A percentile compares a stretch with the other conserved stretches of the same genome.
phyloP scores from a whole-genome alignment of 2,329 filamentous ascomycete genomes.

The Stenocarpella maydis region DNA sequence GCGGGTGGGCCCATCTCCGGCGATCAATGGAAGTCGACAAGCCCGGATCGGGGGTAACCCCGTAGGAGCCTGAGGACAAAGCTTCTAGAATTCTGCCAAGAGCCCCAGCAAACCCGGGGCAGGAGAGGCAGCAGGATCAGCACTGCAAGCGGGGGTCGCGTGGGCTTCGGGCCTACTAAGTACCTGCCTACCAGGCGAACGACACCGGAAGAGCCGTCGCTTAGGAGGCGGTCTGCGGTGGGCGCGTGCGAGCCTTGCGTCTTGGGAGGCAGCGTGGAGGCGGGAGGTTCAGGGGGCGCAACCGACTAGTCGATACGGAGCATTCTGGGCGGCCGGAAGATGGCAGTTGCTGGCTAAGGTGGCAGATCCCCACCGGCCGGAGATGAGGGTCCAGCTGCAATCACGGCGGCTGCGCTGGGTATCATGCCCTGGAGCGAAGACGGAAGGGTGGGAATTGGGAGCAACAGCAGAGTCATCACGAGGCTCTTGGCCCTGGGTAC shows the following conservation, averaged over 20 bases:
- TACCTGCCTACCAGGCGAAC: neutral
- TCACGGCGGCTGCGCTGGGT: constrained; percentile 26
- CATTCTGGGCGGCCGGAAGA: constrained; percentile 1
- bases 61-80: neutral
- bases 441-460: constrained; percentile 18
- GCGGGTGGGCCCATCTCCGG: constrained; percentile 3
- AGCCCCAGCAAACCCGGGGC: neutral
- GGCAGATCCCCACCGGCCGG: constrained; percentile 32
- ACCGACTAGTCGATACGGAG: constrained; percentile 10
- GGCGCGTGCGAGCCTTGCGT: neutral
- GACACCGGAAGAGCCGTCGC: constrained; percentile 14
- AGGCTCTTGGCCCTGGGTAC: constrained; percentile 16
- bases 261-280: constrained; percentile 16
- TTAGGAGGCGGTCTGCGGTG: constrained; percentile 9
- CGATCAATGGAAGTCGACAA: constrained; percentile 17
- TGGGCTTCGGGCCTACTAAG: neutral
- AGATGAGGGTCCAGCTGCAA: constrained; percentile 33
- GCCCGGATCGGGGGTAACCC: constrained; percentile 13
- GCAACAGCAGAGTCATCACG: constrained; percentile 11
- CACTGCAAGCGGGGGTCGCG: neutral
- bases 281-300: constrained; percentile 20
- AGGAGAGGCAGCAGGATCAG: neutral
- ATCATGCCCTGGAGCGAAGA: constrained; percentile 16
- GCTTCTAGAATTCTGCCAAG: constrained; percentile 30
- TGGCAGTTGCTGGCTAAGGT: constrained; percentile 9